Evolutionary conservation across 768 basidiomycete species (phyloP), one percentile per base, ranked within the genome.

Genomic region (Dacryopinax primogenitus): DNA sequence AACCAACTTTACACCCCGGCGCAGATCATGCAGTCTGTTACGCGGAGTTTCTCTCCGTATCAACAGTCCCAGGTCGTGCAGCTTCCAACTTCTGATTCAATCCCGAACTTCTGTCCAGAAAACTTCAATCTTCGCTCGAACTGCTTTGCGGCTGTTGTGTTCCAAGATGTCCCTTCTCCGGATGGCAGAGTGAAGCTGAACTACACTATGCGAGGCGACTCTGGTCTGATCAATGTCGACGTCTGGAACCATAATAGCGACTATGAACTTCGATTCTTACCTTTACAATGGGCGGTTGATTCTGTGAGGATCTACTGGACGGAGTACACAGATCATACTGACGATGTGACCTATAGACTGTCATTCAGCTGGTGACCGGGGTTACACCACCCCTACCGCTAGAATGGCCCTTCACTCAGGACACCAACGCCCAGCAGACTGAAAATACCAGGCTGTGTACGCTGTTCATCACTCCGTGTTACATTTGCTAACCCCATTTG

Each of bases 271-370:
- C 76, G 85, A 51, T 78, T 88, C 33, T 71, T 91, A 18, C 89
- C 89, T 1, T 68, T 91, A 23, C 89, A 91, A 67, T 85, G 88
- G 81, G 86, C 87, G 11, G 76, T 91, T 35, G 89, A 91, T 69
- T 77, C 82, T 71, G 87, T 85, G 67, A 30, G 81, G 67, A 23
- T 33, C 32, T 44, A 33, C 37, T n/a, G 32, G 26, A 13, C 37
- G 66, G 39, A 4, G 61, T 36, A 37, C 13, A 37, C 18, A 33
- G 21, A 32, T 26, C 41, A 51, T 13, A 3, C 26, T 65, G 32
- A 47, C 33, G 28, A 18, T n/a, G 61, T 7, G 16, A 28, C 62
- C 33, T 63, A 11, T 61, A 88, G 88, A 86, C 87, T 15, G 83
- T 90, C 68, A 86, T 90, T 26, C 81, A 85, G 67, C 78, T 90